These are phyloP conservation scores for Colletotrichum viniferum DNA, from an alignment of 2,329 filamentous ascomycete genomes.

Conservation along the genomic window DNA sequence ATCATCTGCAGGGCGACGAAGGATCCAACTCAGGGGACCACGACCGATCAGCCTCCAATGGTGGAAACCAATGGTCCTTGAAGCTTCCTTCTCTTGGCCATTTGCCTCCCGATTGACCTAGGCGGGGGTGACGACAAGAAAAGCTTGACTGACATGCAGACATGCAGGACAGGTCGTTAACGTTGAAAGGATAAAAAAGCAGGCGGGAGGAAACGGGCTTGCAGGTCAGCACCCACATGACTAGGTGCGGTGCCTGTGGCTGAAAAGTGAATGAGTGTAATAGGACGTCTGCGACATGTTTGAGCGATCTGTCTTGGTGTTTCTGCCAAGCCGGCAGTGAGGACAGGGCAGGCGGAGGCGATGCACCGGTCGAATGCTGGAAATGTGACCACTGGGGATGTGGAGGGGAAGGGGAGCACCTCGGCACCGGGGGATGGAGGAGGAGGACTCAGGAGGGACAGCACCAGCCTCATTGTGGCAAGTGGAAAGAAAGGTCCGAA, in stretches of 20 bases:
- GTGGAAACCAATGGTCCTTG: not conserved
- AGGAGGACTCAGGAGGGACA: not conserved
- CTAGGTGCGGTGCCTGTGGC: not conserved
- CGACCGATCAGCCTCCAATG: not conserved
- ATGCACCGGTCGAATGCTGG: not conserved
- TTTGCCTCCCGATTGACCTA: not conserved
- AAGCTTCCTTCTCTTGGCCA: not conserved
- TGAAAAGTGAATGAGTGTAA: not conserved
- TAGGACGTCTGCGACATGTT: not conserved
- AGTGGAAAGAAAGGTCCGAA: not conserved
- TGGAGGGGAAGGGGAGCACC: no score
- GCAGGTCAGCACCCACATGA: not conserved
- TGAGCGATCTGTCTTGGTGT: not conserved
- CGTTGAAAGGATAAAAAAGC: not conserved
- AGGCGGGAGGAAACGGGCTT: not conserved
- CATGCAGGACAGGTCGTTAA: not conserved
- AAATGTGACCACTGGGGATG: not conserved
- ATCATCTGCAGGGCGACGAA: not conserved
- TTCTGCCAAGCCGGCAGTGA: conserved; percentile 13
- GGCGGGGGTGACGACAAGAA: not conserved
- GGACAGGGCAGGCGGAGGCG: not conserved
- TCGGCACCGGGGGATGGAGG: no score
- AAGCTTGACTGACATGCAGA: not conserved
- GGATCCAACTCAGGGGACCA: not conserved
- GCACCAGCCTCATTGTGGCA: not conserved